Base-by-base conservation (phyloP, 2,329 filamentous ascomycete species). In the Cercospora sp. region DNA sequence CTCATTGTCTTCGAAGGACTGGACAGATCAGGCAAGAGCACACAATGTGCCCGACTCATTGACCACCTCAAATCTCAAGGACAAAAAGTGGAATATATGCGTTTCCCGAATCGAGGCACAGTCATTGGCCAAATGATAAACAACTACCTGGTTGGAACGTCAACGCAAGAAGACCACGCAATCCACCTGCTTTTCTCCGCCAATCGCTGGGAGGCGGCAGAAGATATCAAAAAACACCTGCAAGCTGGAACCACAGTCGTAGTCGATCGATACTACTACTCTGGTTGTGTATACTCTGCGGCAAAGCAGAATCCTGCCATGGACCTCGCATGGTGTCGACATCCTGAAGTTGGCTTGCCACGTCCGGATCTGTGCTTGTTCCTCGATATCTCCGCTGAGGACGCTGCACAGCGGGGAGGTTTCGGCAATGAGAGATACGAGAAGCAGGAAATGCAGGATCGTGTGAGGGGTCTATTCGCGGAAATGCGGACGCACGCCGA, bases 261-360 rank as follows among this genome's bases (percentile, higher is more conserved):
- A 45, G 89, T 94, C 72, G 95, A 99, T 80, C 89, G 95, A 59
- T 99, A 98, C 82, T 96, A 96, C 78, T 94, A 97, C 83, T 95
- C 91, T 20, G 95, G 95, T 64, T 91, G 94, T 66, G 93, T 97
- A 60, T 99, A 98, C 82, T 93, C 90, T 26, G 92, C 93, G 0
- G 94, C 95, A 3, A 98, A 98, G 78, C 84, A 87, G 55, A 92
- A 92, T 73, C 87, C 89, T 0, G 79, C 83, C 1, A 85, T 97
- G 12, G 82, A 86, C 0, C 83, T 97, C 0, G 80, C 86, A 0
- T 99, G 95, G 94, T 93, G 93, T 7, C 89, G 92, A 73, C 86
- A 89, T 16, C 92, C 94, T 1, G 95, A 98, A 75, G 86, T 92
- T 13, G 94, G 94, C 0, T 85, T 99, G 0, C 94, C 95, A 1